phyloP scores from a whole-genome alignment of 23 red algal species.

The Gracilariopsis chorda region DNA sequence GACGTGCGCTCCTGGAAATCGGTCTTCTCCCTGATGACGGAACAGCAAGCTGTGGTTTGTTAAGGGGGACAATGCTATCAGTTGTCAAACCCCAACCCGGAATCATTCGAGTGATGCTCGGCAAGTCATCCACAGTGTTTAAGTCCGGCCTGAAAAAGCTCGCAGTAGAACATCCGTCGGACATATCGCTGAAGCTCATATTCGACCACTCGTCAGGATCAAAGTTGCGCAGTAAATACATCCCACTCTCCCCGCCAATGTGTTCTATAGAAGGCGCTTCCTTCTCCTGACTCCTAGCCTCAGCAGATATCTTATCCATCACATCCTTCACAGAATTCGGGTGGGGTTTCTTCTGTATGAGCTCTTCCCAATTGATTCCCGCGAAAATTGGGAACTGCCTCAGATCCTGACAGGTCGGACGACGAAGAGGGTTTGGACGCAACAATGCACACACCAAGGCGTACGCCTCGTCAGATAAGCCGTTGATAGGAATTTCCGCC shows the following conservation, averaged over 20 bases:
- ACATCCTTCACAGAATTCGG: constrained; percentile 62
- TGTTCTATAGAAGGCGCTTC: neutral
- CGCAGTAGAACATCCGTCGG: constrained; percentile 46
- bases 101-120: constrained; percentile 23
- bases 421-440: constrained; percentile 42
- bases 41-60: constrained; percentile 47
- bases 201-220: constrained; percentile 60
- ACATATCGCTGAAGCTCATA: constrained; percentile 46
- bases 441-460: constrained; percentile 47
- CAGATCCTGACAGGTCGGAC: constrained; percentile 46
- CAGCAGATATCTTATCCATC: constrained; percentile 49
- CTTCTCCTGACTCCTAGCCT: constrained; percentile 13
- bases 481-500: constrained; percentile 56
- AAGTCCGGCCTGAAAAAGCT: constrained; percentile 53
- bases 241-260: constrained; percentile 19
- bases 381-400: constrained; percentile 65
- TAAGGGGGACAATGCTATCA: constrained; percentile 9
- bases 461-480: constrained; percentile 42
- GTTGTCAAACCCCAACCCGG: constrained; percentile 45
- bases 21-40: constrained; percentile 6
- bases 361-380: constrained; percentile 59
- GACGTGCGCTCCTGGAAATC: neutral
- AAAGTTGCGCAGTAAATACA: constrained; percentile 67
- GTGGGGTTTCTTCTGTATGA: constrained; percentile 18
- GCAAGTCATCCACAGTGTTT: constrained; percentile 25